Percentiles rank a stretch among this genome's conserved stretches.
Conservation (phyloP, 2,329 filamentous ascomycete genomes). For the Ophiostoma triangulosporum region DNA sequence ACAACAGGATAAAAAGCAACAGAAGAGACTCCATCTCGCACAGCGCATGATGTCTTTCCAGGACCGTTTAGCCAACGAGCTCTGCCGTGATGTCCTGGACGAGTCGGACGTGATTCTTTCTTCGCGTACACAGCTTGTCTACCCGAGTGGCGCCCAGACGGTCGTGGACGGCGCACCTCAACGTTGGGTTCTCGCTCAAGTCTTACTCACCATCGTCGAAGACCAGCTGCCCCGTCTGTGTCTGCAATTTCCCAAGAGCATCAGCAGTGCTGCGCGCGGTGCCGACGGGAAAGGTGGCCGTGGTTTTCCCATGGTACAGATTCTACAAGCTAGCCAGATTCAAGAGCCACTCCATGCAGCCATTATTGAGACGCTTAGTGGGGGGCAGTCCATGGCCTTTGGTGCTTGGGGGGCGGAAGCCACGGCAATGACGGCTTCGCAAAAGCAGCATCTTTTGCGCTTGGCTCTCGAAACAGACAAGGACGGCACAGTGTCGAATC, state of each 20-base stretch:
- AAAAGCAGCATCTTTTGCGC: conserved; percentile 32
- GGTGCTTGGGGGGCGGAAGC: neutral
- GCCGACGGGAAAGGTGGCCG: conserved; percentile 19
- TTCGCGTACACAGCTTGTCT: conserved; percentile 42
- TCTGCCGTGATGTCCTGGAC: conserved; percentile 48
- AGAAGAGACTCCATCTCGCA: conserved; percentile 20
- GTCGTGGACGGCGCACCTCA: conserved; percentile 38
- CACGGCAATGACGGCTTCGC: conserved; percentile 8
- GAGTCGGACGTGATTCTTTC: conserved; percentile 46
- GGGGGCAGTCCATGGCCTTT: neutral
- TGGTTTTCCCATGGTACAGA: conserved; percentile 42
- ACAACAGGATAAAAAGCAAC: neutral
- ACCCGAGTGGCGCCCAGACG: conserved; percentile 36
- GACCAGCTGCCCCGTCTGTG: conserved; percentile 25
- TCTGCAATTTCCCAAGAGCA: conserved; percentile 22
- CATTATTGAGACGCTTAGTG: neutral
- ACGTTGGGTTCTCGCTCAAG: conserved; percentile 34
- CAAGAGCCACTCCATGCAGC: neutral
- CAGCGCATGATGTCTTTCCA: conserved; percentile 36
- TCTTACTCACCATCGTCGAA: conserved; percentile 27
- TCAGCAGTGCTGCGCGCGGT: conserved; percentile 28
- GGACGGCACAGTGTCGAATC: neutral
- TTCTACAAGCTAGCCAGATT: conserved; percentile 27
- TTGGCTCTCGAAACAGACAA: no score
- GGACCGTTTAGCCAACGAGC: conserved; percentile 28